These are phyloP conservation scores for Groenewaldozyma sp. DNA, from an alignment of 1,139 yeast species.

Conservation along the genomic window DNA sequence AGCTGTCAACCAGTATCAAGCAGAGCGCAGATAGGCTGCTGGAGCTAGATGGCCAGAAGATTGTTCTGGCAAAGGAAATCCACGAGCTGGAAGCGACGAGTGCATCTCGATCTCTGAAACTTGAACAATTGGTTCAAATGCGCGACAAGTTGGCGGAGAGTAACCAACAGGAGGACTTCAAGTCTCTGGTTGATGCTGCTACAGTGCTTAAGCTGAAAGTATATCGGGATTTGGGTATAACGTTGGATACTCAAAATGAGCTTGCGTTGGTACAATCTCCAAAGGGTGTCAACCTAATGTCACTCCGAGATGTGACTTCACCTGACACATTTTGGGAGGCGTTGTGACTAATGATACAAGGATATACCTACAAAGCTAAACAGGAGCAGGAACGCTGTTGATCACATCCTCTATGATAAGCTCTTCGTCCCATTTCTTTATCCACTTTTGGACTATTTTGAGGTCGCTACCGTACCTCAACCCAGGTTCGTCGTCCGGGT, in stretches of 20 bases:
- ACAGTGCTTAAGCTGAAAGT: slow-evolving; percentile 32
- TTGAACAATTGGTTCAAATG: slow-evolving; percentile 35
- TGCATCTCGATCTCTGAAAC: slow-evolving; percentile 38
- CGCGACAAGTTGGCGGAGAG: slow-evolving; percentile 31
- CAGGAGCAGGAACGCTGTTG: slow-evolving; percentile 40
- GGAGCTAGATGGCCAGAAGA: slow-evolving; percentile 41
- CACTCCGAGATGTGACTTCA: slow-evolving; percentile 50
- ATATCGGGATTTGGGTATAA: slow-evolving; percentile 32
- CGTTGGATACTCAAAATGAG: slow-evolving; percentile 29
- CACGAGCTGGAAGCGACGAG: slow-evolving; percentile 48
- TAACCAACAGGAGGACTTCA: slow-evolving; percentile 22
- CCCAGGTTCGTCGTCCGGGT: slow-evolving; percentile 41
- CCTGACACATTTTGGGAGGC: slow-evolving; percentile 69
- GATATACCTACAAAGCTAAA: no score
- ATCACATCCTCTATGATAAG: slow-evolving; percentile 43
- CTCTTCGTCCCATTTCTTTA: slow-evolving; percentile 37
- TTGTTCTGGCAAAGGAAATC: slow-evolving; percentile 46
- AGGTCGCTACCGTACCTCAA: slow-evolving; percentile 46
- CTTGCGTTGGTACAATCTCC: slow-evolving; percentile 44
- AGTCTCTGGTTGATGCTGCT: slow-evolving; percentile 28
- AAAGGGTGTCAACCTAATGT: slow-evolving; percentile 41
- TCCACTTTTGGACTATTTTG: slow-evolving; percentile 33
- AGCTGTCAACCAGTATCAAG: neutral
- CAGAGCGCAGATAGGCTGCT: slow-evolving; percentile 9
- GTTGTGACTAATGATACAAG: slow-evolving; percentile 21